Evolutionary conservation across 1,284 basidiomycete genomes (phyloP).

Genomic region (Wallemia mellicola): DNA sequence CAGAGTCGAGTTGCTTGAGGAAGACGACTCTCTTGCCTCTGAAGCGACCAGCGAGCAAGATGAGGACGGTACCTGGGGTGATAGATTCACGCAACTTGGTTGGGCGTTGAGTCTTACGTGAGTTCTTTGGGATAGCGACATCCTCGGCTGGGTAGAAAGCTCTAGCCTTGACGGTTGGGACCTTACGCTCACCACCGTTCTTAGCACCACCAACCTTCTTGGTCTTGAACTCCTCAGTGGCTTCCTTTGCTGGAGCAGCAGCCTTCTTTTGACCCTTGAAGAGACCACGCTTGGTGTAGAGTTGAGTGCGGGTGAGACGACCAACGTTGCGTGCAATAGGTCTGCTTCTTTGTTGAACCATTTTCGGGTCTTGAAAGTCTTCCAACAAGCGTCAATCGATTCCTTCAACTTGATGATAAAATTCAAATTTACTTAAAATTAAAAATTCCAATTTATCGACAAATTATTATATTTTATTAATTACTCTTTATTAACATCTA

Average conservation of each 20-base stretch:
- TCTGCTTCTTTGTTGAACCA: slow-evolving; percentile 29
- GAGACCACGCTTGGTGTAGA: slow-evolving; percentile 43
- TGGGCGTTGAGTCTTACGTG: slow-evolving; percentile 43
- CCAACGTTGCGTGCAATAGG: slow-evolving; percentile 56
- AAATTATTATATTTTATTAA: no score
- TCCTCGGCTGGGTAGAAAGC: slow-evolving; percentile 97
- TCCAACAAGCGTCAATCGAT: background rate
- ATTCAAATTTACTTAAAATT: background rate
- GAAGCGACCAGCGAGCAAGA: slow-evolving; percentile 93
- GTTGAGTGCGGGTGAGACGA: slow-evolving; percentile 50
- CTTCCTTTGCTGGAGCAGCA: slow-evolving; percentile 26
- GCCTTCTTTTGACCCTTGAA: slow-evolving; percentile 41
- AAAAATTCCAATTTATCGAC: background rate
- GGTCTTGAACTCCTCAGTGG: slow-evolving; percentile 29
- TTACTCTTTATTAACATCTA: no score
- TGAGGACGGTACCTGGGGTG: slow-evolving; percentile 80
- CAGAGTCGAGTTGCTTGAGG: slow-evolving; percentile 83
- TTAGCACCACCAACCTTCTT: slow-evolving; percentile 62
- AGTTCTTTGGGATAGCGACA: slow-evolving; percentile 61
- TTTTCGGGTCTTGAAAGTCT: background rate
- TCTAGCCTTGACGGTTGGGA: slow-evolving; percentile 57
- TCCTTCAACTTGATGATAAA: no score
- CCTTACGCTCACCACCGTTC: slow-evolving; percentile 64
- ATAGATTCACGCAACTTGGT: slow-evolving; percentile 58
- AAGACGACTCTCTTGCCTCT: slow-evolving; percentile 94